Percentiles rank a stretch among this genome's conserved stretches.
These are phyloP conservation scores for Xylaria sp. DNA, from an alignment of 2,329 filamentous ascomycete species.

Conservation along the genomic window DNA sequence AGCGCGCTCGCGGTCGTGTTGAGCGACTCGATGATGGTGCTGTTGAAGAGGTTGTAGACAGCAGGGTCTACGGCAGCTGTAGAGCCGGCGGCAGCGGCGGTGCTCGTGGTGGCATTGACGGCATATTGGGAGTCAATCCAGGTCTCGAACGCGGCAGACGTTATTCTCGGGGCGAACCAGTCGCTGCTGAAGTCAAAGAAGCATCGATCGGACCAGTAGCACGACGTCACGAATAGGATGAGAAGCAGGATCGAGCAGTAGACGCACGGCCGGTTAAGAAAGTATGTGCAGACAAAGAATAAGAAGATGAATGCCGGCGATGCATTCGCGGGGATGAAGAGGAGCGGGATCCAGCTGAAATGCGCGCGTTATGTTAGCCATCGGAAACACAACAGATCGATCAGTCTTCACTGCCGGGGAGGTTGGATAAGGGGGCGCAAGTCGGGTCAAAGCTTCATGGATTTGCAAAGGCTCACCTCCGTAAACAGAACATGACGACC, in stretches of 20 bases:
- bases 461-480: conserved; percentile 42
- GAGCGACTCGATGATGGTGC: conserved; percentile 50
- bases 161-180: conserved; percentile 81
- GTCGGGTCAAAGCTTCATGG: neutral
- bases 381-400: conserved; percentile 6
- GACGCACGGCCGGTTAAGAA: conserved; percentile 92
- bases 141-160: conserved; percentile 59
- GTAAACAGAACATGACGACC: conserved; percentile 53
- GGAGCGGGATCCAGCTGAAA: conserved; percentile 72
- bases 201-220: conserved; percentile 82
- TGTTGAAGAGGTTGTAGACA: conserved; percentile 36
- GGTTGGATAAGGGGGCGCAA: neutral
- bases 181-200: conserved; percentile 90
- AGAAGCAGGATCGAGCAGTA: conserved; percentile 96
- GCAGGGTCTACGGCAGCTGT: conserved; percentile 29
- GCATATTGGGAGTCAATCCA: conserved; percentile 41
- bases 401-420: neutral
- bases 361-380: conserved; percentile 2
- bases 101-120: conserved; percentile 26
- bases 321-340: conserved; percentile 83
- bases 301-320: conserved; percentile 80
- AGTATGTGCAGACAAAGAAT: conserved; percentile 89
- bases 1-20: conserved; percentile 67
- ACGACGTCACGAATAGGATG: conserved; percentile 87
- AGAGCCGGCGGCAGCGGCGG: conserved; percentile 26